Evolutionary conservation across 805 yeast species (phyloP).

Genomic region (Kluyveromyces dobzhanskii): DNA sequence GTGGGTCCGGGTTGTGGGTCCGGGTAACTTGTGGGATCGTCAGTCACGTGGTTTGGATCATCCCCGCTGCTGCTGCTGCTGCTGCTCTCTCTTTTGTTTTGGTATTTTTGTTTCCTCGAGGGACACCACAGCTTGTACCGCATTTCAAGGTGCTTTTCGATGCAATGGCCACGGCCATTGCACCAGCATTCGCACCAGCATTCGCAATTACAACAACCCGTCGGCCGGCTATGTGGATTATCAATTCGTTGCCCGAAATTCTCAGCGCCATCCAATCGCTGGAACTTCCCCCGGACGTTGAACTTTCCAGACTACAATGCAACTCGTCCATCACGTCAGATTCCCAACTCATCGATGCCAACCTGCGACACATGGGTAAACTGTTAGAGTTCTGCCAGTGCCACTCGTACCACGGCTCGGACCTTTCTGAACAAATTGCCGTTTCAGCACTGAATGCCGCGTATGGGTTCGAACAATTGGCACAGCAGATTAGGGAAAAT

Average conservation of each 20-base stretch:
- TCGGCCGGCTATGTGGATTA: constrained; percentile 1
- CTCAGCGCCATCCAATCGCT: neutral
- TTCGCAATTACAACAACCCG: no score
- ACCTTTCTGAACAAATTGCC: constrained; percentile 8
- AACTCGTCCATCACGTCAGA: neutral
- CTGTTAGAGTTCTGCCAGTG: constrained; percentile 5
- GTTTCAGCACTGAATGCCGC: constrained; percentile 15
- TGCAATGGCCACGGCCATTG: no score
- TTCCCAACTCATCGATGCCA: constrained; percentile 5
- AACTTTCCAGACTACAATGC: neutral
- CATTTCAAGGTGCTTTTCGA: no score
- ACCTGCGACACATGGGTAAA: constrained; percentile 6
- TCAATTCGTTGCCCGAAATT: neutral
- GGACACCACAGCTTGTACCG: no score
- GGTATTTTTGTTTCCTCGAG: no score
- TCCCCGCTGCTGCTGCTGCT: no score
- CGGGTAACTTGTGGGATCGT: no score
- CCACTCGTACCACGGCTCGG: neutral
- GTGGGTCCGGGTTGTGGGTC: no score
- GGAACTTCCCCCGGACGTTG: neutral
- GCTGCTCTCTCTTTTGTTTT: no score
- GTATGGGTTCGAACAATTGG: constrained; percentile 13
- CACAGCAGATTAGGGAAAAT: constrained; percentile 18
- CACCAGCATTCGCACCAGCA: no score
- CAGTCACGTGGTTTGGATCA: no score